phyloP scores from a whole-genome alignment of 1,139 yeast species.

The Scheffersomyces titani region DNA sequence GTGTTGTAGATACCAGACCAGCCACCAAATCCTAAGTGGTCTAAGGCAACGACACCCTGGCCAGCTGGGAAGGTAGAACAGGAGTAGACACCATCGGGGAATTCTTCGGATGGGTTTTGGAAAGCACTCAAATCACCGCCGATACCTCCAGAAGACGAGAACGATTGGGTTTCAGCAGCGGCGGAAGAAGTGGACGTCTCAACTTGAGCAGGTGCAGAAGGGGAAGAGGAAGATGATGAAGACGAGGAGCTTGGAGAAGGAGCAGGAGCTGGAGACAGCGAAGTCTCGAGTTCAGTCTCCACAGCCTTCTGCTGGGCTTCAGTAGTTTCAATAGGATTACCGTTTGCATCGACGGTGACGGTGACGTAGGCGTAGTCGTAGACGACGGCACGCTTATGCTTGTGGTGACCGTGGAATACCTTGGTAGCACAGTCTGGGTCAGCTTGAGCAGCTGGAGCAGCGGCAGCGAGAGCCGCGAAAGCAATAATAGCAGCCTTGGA shows the following conservation, averaged over 20 bases:
- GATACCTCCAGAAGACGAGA: constrained; percentile 33
- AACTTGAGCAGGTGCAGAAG: constrained; percentile 1
- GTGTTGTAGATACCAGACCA: constrained; percentile 79
- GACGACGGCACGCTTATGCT: constrained; percentile 76
- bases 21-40: constrained; percentile 84
- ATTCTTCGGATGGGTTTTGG: constrained; percentile 53
- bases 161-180: constrained; percentile 8
- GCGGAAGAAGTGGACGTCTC: constrained; percentile 8
- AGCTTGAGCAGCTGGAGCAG: constrained; percentile 32
- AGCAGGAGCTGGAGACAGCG: constrained; percentile 1
- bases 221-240: background rate
- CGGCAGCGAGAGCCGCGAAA: constrained; percentile 27
- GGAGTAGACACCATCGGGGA: constrained; percentile 76
- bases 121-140: constrained; percentile 60
- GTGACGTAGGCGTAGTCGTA: constrained; percentile 81
- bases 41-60: constrained; percentile 83
- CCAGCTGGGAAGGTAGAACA: constrained; percentile 87
- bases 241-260: background rate
- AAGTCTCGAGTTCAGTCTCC: constrained; percentile 1
- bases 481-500: constrained; percentile 32
- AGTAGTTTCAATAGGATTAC: constrained; percentile 39
- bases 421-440: constrained; percentile 41
- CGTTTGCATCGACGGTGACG: constrained; percentile 69
- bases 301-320: background rate
- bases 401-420: constrained; percentile 59